Base-by-base conservation (phyloP, 371 early-diverging fungal species). In the Mucor plumbeus region DNA sequence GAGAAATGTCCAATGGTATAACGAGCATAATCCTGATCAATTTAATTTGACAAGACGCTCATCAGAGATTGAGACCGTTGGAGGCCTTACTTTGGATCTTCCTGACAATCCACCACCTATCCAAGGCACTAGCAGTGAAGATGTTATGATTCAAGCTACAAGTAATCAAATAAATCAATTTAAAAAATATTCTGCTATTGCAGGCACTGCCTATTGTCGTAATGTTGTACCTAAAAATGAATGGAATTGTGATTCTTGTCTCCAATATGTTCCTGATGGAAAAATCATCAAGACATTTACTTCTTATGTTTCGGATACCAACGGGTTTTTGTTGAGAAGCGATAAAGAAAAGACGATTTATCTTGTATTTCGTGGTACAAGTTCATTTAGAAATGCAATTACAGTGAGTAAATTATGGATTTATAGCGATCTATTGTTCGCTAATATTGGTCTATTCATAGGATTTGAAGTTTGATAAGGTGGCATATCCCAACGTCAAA, bases 291-390 rank as follows among this genome's bases (percentile, higher is more conserved):
- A 17, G 7, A 66, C 72, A 3, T 75, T 71, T 19, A 66, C 26
- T 6, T 62, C 75, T 34, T 11, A 44, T 17, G 47, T 63, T 8
- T 58, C 54, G 8, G 69, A 69, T n/a, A 69, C 69, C 8, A 66
- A 53, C 38, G 75, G 75, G n/a, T 69, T 50, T 47, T 48, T 75
- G 31, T 21, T 67, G 19, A 68, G 69, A 36, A 68, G 67, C 38
- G 75, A 71, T 36, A 41, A 40, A 5, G 58, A 68, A 15, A 75
- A 69, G 61, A 44, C 56, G 7, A 75, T 75, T 8, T 60, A 71
- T 54, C 33, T 75, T 33, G 65, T 62, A 8, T 75, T 71, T 53
- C 63, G 76, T 60, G 76, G 76, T 43, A 70, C 71, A 17, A 74
- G 64, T 38, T 74, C 74, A 21, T 36, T 74, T 53, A 59, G 62